These are phyloP conservation scores for Rheum nobile DNA, from an alignment of 148 eudicot genomes.

Conservation along the genomic window DNA sequence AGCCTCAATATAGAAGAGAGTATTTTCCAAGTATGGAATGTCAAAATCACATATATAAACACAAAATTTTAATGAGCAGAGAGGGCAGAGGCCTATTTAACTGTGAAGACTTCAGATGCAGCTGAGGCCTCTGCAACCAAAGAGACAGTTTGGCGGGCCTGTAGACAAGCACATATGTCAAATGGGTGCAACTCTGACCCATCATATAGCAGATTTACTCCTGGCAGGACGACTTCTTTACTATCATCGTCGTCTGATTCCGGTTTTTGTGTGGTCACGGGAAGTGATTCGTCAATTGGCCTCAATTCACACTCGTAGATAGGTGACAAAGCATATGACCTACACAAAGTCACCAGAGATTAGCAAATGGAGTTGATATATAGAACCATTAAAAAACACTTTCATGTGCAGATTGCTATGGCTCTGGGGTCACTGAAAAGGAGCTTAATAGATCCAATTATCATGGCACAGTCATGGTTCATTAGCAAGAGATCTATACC, in stretches of 20 bases:
- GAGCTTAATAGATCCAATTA: neutral
- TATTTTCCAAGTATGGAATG: neutral
- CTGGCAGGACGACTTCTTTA: constrained; percentile 78
- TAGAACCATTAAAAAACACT: too few species aligned
- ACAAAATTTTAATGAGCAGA: neutral
- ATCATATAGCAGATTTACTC: constrained; percentile 84
- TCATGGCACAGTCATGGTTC: neutral
- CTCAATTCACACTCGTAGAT: constrained; percentile 60
- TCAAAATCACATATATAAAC: neutral
- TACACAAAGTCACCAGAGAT: constrained; percentile 16
- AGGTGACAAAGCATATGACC: constrained; percentile 77
- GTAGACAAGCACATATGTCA: constrained; percentile 89
- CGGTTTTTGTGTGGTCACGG: constrained; percentile 25
- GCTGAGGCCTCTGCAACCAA: constrained; percentile 82
- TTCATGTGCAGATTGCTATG: neutral
- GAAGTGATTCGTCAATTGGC: constrained; percentile 48
- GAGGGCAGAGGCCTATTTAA: constrained; percentile 26
- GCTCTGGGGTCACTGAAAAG: neutral
- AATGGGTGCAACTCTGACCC: constrained; percentile 79
- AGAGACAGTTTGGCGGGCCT: constrained; percentile 86
- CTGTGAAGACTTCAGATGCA: constrained; percentile 44
- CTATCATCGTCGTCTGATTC: constrained; percentile 72
- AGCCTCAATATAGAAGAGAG: neutral
- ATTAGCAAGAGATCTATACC: too few species aligned
- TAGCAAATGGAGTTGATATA: neutral